Conservation (phyloP, 768 basidiomycete species). For the Suillus occidentalis region DNA sequence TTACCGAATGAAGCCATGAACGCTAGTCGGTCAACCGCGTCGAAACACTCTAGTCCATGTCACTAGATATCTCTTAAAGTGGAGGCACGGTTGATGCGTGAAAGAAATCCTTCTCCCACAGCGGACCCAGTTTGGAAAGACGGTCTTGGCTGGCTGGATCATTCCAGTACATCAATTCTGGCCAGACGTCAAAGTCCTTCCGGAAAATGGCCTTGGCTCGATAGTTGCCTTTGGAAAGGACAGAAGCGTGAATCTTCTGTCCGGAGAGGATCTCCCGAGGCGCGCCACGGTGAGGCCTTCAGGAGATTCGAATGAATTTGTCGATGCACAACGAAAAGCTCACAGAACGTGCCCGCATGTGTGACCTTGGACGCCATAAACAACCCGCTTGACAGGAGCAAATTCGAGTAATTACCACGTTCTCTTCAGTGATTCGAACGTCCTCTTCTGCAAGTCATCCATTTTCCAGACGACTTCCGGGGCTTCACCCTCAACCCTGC, state of each 20-base stretch:
- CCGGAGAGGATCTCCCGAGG: constrained; percentile 10
- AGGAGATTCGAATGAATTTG: neutral
- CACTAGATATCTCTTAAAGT: constrained; percentile 4
- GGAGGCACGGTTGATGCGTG: constrained; percentile 4
- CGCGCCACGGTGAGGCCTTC: constrained; percentile 4
- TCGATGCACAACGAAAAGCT: neutral
- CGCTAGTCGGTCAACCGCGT: constrained; percentile 11
- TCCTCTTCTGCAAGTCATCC: constrained; percentile 11
- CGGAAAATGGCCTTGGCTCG: constrained; percentile 11
- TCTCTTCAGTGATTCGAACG: constrained; percentile 6
- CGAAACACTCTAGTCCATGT: constrained; percentile 2
- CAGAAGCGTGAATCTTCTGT: constrained; percentile 15
- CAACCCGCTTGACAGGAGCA: constrained; percentile 7
- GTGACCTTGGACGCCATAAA: constrained; percentile 6
- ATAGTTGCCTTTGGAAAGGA: constrained; percentile 12
- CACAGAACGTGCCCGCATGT: constrained; percentile 4
- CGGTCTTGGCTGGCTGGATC: constrained; percentile 12
- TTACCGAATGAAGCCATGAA: constrained; percentile 13
- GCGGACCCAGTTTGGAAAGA: constrained; percentile 8
- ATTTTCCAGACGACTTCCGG: constrained; percentile 8
- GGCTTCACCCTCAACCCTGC: constrained; percentile 21
- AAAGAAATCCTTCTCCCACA: constrained; percentile 14
- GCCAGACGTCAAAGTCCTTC: constrained; percentile 11
- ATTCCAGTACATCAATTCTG: constrained; percentile 15
- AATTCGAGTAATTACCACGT: constrained; percentile 4